These are phyloP conservation scores for Colletotrichum tabaci DNA, from an alignment of 2,329 filamentous ascomycete genomes.

Conservation along the genomic window DNA sequence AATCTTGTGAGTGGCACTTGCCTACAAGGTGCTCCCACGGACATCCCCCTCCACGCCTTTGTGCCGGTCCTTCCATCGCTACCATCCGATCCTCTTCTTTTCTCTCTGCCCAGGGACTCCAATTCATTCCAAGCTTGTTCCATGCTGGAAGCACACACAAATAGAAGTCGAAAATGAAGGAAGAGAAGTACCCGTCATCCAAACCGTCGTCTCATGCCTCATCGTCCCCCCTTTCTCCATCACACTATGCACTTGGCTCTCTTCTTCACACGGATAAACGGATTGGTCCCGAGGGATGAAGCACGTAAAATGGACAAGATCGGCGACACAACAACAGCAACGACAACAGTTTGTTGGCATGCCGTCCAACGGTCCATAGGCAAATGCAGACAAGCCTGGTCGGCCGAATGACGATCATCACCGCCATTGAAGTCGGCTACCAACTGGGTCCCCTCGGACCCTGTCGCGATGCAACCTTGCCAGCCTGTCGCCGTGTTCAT, in stretches of 20 bases:
- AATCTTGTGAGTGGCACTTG: slow-evolving; percentile 5
- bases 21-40: slow-evolving; percentile 1
- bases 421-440: slow-evolving; percentile 8
- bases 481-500: slow-evolving; percentile 26
- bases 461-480: slow-evolving; percentile 23
- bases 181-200: not conserved
- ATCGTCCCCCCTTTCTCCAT: not conserved
- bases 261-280: not conserved
- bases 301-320: slow-evolving; percentile 6
- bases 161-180: not conserved
- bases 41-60: slow-evolving; percentile 5
- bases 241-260: not conserved
- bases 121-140: slow-evolving; percentile 17
- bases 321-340: slow-evolving; percentile 1
- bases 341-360: not conserved
- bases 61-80: not conserved
- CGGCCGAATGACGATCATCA: slow-evolving; percentile 39
- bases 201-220: not conserved
- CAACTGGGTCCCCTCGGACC: slow-evolving; percentile 20
- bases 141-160: not conserved
- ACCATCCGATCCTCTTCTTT: slow-evolving; percentile 3
- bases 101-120: not conserved
- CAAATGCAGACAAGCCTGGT: slow-evolving; percentile 22
- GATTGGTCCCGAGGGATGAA: slow-evolving; percentile 13
- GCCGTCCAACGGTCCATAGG: not conserved